These are phyloP conservation scores for Leishmania guyanensis DNA, from an alignment of 208 protist species.

Conservation along the genomic window DNA sequence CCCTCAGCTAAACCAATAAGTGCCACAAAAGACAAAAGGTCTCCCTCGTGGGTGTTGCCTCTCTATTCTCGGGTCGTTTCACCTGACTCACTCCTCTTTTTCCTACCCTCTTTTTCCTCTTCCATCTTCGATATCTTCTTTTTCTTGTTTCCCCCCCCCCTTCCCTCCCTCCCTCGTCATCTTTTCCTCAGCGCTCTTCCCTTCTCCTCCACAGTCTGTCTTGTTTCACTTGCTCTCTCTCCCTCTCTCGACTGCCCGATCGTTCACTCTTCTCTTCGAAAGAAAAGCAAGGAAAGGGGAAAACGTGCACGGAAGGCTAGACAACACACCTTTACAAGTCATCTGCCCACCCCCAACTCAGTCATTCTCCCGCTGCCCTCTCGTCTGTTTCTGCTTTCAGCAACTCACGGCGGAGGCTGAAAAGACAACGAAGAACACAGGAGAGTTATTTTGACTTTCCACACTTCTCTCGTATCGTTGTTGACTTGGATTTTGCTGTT, in stretches of 20 bases:
- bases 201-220: not conserved
- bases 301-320: not conserved
- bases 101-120: not conserved
- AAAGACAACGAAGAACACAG: not conserved
- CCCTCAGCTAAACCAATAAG: not conserved
- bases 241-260: not conserved
- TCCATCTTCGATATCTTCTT: not conserved
- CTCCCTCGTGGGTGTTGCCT: not conserved
- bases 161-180: not conserved
- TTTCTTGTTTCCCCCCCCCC: not conserved
- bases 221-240: not conserved
- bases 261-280: not conserved
- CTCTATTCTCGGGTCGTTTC: slow-evolving; percentile 11
- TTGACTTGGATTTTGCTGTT: not conserved
- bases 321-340: not conserved
- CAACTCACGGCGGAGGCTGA: not conserved
- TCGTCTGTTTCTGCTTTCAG: not conserved
- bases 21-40: not conserved
- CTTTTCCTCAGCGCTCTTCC: not conserved
- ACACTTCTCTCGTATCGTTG: not conserved
- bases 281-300: not conserved
- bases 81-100: not conserved
- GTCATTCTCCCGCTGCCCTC: not conserved
- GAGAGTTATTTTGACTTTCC: not conserved
- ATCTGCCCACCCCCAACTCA: not conserved